A percentile compares a stretch with the other conserved stretches of the same genome.
Conservation (phyloP, 345 rosid genomes). For the Boechera retrofracta region DNA sequence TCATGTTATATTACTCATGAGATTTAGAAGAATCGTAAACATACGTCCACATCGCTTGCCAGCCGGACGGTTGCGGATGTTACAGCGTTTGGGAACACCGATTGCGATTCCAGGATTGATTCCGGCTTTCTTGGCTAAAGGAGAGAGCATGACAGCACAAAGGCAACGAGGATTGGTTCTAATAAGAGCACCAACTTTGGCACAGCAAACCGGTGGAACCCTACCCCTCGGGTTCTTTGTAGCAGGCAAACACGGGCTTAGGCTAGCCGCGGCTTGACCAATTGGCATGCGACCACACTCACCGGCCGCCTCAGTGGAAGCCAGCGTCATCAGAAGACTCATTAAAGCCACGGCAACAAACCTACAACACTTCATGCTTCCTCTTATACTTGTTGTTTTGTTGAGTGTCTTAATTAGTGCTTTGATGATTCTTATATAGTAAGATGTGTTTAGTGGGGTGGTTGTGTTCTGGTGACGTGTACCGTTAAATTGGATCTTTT, state of each 20-base stretch:
- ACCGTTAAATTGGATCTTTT: not conserved
- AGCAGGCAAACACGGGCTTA: constrained; percentile 77
- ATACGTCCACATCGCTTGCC: constrained; percentile 92
- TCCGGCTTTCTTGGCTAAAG: constrained; percentile 77
- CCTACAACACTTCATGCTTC: constrained; percentile 42
- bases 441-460: constrained; percentile 41
- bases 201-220: constrained; percentile 73
- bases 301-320: constrained; percentile 53
- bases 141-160: constrained; percentile 77
- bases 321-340: constrained; percentile 42
- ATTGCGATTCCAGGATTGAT: constrained; percentile 79
- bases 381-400: constrained; percentile 21
- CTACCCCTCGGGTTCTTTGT: constrained; percentile 55
- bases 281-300: constrained; percentile 81
- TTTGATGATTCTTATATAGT: constrained; percentile 37
- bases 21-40: constrained; percentile 13
- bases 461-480: constrained; percentile 45
- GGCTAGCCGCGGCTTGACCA: constrained; percentile 64
- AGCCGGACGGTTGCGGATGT: constrained; percentile 64
- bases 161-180: constrained; percentile 76
- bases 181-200: constrained; percentile 68
- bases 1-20: not conserved
- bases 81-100: constrained; percentile 81
- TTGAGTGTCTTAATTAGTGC: constrained; percentile 32
- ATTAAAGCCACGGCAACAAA: constrained; percentile 41